Percentiles rank a stretch among this genome's conserved stretches.
Evolutionary conservation across 768 basidiomycete species (phyloP).

Genomic region (Phlebiopsis flavidoalba): DNA sequence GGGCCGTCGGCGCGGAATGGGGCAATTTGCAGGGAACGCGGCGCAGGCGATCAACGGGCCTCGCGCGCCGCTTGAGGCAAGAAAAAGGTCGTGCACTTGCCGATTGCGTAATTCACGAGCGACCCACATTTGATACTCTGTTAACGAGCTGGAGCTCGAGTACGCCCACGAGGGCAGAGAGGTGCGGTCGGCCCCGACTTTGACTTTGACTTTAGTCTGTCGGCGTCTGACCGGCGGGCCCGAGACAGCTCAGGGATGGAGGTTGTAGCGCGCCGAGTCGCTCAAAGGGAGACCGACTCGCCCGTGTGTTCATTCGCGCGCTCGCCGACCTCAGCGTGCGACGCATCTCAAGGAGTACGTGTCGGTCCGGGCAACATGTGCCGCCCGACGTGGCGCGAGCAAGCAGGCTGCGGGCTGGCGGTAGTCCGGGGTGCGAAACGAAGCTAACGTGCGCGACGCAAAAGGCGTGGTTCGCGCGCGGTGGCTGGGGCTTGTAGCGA

Average conservation of each 20-base stretch:
- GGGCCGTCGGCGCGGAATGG: constrained; percentile 98
- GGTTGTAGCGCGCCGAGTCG: constrained; percentile 81
- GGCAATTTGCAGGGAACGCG: constrained; percentile 94
- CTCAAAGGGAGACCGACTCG: constrained; percentile 93
- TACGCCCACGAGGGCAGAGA: constrained; percentile 87
- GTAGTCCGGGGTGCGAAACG: constrained; percentile 94
- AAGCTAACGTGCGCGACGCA: constrained; percentile 80
- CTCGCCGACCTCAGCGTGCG: constrained; percentile 86
- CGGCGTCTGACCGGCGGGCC: background rate
- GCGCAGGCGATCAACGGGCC: constrained; percentile 85
- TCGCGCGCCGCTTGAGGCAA: constrained; percentile 70
- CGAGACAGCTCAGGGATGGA: constrained; percentile 80
- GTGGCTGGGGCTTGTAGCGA: constrained; percentile 47
- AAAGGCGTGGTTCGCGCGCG: constrained; percentile 85
- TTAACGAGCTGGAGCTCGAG: constrained; percentile 95
- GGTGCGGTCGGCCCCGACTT: constrained; percentile 45
- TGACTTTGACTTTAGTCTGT: background rate
- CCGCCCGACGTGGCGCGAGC: constrained; percentile 59
- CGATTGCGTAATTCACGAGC: constrained; percentile 97
- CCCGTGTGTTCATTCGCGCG: constrained; percentile 95
- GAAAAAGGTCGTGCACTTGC: constrained; percentile 79
- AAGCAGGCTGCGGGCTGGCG: constrained; percentile 80
- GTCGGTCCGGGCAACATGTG: too few relatives aligned
- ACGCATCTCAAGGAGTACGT: constrained; percentile 70
- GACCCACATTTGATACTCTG: constrained; percentile 98